A percentile compares a stretch with the other conserved stretches of the same genome.
phyloP scores from a whole-genome alignment of 129 eudicot species.

The Centrapalus pauciflorus region DNA sequence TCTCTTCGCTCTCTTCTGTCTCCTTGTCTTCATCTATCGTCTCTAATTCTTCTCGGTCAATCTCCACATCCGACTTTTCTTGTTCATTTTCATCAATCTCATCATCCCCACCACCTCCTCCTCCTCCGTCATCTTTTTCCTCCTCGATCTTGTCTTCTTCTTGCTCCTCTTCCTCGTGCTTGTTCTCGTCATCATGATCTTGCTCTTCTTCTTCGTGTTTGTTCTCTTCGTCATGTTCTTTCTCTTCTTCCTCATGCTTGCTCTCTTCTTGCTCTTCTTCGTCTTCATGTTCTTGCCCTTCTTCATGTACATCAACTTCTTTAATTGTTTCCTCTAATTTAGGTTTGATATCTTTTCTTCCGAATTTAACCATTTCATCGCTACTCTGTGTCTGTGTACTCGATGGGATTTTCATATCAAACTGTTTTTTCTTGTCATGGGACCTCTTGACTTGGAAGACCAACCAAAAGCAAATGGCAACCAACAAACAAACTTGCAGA shows the following conservation, averaged over 20 bases:
- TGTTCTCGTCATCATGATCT: constrained; percentile 26
- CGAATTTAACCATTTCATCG: constrained; percentile 41
- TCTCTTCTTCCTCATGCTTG: constrained; percentile 39
- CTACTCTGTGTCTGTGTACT: neutral
- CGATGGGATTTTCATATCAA: constrained; percentile 38
- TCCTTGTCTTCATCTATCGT: constrained; percentile 42
- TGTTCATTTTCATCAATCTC: constrained; percentile 45
- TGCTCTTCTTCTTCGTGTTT: constrained; percentile 41
- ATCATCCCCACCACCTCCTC: constrained; percentile 38
- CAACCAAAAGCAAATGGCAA: constrained; percentile 84
- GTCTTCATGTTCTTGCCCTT: constrained; percentile 37
- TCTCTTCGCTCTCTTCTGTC: constrained; percentile 31
- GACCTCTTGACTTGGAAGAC: constrained; percentile 79
- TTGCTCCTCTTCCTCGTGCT: constrained; percentile 38
- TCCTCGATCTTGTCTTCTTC: constrained; percentile 32
- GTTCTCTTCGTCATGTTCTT: constrained; percentile 38
- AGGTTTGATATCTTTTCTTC: constrained; percentile 65
- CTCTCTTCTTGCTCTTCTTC: constrained; percentile 28
- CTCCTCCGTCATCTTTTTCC: constrained; percentile 35
- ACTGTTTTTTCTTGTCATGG: constrained; percentile 63
- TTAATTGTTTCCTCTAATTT: constrained; percentile 31
- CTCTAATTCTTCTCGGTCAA: constrained; percentile 39
- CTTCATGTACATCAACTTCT: constrained; percentile 32
- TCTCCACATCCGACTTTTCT: constrained; percentile 40
- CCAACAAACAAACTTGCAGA: constrained; percentile 62